Conservation (phyloP, 2,329 filamentous ascomycete genomes). For the Fusarium siculi region DNA sequence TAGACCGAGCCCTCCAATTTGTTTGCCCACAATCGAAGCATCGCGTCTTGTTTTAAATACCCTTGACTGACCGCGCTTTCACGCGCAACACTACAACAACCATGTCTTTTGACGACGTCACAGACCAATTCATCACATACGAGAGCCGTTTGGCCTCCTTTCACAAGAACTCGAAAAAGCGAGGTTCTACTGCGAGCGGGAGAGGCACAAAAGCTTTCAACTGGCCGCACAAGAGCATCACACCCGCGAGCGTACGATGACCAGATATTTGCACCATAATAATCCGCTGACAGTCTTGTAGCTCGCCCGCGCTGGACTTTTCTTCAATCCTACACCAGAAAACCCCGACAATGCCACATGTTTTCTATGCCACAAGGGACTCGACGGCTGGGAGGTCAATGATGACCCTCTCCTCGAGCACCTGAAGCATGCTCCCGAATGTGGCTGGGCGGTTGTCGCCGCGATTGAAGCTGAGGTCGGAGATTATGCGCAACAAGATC, state of each 20-base stretch:
- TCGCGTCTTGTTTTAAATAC: conserved; percentile 34
- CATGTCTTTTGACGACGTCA: conserved; percentile 51
- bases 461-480: conserved; percentile 70
- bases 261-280: not conserved
- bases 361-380: conserved; percentile 83
- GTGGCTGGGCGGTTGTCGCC: conserved; percentile 85
- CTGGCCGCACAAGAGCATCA: conserved; percentile 77
- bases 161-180: conserved; percentile 72
- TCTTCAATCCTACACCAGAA: conserved; percentile 79
- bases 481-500: conserved; percentile 77
- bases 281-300: conserved; percentile 53
- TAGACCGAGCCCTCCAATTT: not conserved
- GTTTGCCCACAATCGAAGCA: conserved; percentile 17
- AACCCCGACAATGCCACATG: conserved; percentile 90
- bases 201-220: conserved; percentile 64
- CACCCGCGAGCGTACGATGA: conserved; percentile 46
- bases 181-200: conserved; percentile 71
- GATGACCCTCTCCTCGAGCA: conserved; percentile 90
- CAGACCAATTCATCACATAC: conserved; percentile 68
- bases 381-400: conserved; percentile 91
- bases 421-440: conserved; percentile 81
- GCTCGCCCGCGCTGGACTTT: conserved; percentile 93
- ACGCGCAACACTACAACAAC: conserved; percentile 34
- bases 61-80: conserved; percentile 28
- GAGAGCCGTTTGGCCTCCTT: conserved; percentile 87